Conservation (phyloP, 164 flowering plant genomes). For the Magnolia officinalis region DNA sequence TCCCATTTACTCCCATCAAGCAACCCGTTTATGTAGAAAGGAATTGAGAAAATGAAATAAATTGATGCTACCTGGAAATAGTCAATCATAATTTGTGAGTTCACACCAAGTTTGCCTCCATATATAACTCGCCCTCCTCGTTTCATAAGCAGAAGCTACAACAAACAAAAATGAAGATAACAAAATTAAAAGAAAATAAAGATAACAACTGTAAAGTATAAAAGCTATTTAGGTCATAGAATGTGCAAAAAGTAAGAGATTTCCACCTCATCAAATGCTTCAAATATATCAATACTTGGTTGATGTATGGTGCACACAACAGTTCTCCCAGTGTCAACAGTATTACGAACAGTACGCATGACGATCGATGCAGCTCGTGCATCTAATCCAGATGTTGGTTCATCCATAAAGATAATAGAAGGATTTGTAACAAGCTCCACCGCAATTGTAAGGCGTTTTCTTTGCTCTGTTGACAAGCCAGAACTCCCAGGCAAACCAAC, state of each 20-base stretch:
- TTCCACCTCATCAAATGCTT: slow-evolving; percentile 95
- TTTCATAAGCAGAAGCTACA: slow-evolving; percentile 90
- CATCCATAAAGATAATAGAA: slow-evolving; percentile 95
- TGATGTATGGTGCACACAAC: slow-evolving; percentile 98
- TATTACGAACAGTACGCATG: slow-evolving; percentile 92
- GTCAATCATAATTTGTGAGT: slow-evolving; percentile 62
- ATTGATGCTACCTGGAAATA: slow-evolving; percentile 68
- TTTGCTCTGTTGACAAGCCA: slow-evolving; percentile 91
- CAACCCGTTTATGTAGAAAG: too few species aligned
- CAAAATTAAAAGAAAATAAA: background rate
- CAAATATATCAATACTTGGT: slow-evolving; percentile 92
- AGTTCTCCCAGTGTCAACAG: slow-evolving; percentile 93
- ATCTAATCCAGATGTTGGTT: slow-evolving; percentile 97
- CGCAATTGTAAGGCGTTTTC: slow-evolving; percentile 91
- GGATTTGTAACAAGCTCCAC: slow-evolving; percentile 99
- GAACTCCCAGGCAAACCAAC: slow-evolving; percentile 81
- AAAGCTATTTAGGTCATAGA: background rate
- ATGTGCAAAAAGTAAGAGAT: background rate
- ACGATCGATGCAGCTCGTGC: slow-evolving; percentile 98
- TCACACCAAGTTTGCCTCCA: slow-evolving; percentile 80
- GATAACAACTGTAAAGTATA: background rate
- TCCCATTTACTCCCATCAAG: too few species aligned
- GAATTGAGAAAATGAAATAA: background rate
- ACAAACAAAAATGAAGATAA: background rate
- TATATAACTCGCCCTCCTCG: slow-evolving; percentile 86